phyloP scores from a whole-genome alignment of 1,139 yeast genomes.

The Magnusiomyces suaveolens region DNA sequence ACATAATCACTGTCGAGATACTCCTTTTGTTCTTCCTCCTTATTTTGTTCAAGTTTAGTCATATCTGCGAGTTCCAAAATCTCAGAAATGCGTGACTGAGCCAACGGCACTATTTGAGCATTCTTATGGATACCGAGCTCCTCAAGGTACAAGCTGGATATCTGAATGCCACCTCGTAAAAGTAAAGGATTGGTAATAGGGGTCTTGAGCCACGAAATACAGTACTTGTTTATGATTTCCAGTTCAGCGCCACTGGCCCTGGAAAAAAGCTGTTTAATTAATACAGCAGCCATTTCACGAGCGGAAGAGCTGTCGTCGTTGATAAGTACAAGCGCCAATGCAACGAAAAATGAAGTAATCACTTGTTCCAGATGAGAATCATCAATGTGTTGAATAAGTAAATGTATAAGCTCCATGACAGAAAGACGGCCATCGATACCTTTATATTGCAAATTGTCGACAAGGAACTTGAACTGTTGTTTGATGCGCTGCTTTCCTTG shows the following conservation, averaged over 20 bases:
- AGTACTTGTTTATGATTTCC: conserved; percentile 47
- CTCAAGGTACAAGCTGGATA: conserved; percentile 54
- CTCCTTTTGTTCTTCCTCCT: conserved; percentile 17
- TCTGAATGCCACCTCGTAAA: conserved; percentile 66
- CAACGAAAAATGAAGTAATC: conserved; percentile 72
- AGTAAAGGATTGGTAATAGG: conserved; percentile 42
- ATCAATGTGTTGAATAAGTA: conserved; percentile 59
- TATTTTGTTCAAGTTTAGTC: not conserved
- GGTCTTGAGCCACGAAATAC: conserved; percentile 54
- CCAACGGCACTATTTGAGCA: conserved; percentile 17
- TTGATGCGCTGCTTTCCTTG: conserved; percentile 83
- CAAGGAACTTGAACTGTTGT: conserved; percentile 71
- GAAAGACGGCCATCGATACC: conserved; percentile 83
- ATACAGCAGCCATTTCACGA: conserved; percentile 70
- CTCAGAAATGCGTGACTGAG: conserved; percentile 19
- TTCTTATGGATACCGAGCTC: conserved; percentile 37
- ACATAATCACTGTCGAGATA: conserved; percentile 4
- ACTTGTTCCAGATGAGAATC: conserved; percentile 49
- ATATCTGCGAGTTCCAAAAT: conserved; percentile 18
- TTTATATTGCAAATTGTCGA: conserved; percentile 77
- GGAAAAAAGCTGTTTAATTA: conserved; percentile 48
- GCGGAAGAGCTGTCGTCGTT: conserved; percentile 76
- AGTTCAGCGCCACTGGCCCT: conserved; percentile 41
- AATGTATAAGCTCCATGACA: conserved; percentile 75
- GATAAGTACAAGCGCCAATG: conserved; percentile 65